Conservation (phyloP, 768 basidiomycete species). For the Serendipita sp. region DNA sequence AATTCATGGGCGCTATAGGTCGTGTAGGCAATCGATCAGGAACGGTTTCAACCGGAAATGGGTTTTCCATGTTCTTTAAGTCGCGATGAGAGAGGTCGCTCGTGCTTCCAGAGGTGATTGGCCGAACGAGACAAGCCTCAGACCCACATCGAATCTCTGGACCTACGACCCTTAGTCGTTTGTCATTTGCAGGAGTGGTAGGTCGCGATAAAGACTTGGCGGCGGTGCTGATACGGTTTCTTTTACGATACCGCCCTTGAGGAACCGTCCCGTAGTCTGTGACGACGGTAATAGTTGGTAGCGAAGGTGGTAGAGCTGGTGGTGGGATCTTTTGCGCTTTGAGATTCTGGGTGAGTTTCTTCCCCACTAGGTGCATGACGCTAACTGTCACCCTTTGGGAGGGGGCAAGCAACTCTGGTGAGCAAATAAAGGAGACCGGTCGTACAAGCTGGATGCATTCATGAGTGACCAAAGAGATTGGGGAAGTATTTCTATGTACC, state of each 20-base stretch:
- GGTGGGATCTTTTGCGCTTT: background rate
- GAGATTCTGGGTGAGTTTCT: slow-evolving; percentile 35
- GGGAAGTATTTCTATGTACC: slow-evolving; percentile 14
- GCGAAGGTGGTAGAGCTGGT: background rate
- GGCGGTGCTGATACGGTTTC: background rate
- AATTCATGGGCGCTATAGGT: too few species aligned
- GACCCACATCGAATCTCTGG: background rate
- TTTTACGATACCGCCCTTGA: background rate
- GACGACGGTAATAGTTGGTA: background rate
- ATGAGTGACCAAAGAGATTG: too few species aligned
- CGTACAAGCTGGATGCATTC: slow-evolving; percentile 29
- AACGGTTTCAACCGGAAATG: too few species aligned
- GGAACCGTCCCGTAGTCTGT: background rate
- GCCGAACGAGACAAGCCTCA: background rate
- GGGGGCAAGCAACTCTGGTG: slow-evolving; percentile 47
- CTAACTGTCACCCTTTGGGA: slow-evolving; percentile 49
- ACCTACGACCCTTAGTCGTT: background rate
- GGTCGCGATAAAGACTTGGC: background rate
- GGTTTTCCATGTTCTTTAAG: too few species aligned
- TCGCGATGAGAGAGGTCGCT: too few species aligned
- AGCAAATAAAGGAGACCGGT: slow-evolving; percentile 61
- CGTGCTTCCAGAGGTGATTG: background rate
- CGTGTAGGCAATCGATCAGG: too few species aligned
- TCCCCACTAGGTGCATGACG: slow-evolving; percentile 56
- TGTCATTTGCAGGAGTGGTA: background rate